Percentiles rank a stretch among this genome's conserved stretches.
Evolutionary conservation across 345 rosid species (phyloP).

Genomic region (Ailanthus altissimus): DNA sequence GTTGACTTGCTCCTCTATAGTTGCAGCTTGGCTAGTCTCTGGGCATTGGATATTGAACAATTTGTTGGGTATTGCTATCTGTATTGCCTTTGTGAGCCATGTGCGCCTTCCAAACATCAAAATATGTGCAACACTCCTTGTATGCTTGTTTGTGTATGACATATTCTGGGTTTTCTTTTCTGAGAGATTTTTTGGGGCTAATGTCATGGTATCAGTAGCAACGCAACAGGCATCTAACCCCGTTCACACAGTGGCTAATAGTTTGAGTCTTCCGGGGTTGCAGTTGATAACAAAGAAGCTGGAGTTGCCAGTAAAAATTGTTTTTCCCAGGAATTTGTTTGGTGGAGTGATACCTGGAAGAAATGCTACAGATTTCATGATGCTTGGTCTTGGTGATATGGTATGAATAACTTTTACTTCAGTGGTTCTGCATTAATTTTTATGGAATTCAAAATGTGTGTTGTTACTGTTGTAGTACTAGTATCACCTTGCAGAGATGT

Average conservation of each 20-base stretch:
- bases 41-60: conserved; percentile 98
- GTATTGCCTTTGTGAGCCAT: conserved; percentile 94
- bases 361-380: conserved; percentile 77
- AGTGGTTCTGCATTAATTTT: conserved; percentile 4
- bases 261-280: conserved; percentile 93
- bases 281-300: conserved; percentile 91
- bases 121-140: conserved; percentile 84
- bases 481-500: not conserved
- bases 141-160: conserved; percentile 86
- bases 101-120: conserved; percentile 95
- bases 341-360: conserved; percentile 68
- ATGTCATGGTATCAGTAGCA: conserved; percentile 98
- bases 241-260: conserved; percentile 87
- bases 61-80: conserved; percentile 87
- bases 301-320: conserved; percentile 91
- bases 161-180: conserved; percentile 99
- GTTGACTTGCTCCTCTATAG: conserved; percentile 51
- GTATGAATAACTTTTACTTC: conserved; percentile 42
- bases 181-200: conserved; percentile 96
- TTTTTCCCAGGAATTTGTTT: conserved; percentile 79
- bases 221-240: conserved; percentile 97
- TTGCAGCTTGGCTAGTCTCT: conserved; percentile 86
- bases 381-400: conserved; percentile 99
- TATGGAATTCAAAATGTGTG: not conserved
- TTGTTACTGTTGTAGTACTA: not conserved